Base-by-base conservation (phyloP, 768 basidiomycete genomes). In the Holtermanniella nyarrowii region DNA sequence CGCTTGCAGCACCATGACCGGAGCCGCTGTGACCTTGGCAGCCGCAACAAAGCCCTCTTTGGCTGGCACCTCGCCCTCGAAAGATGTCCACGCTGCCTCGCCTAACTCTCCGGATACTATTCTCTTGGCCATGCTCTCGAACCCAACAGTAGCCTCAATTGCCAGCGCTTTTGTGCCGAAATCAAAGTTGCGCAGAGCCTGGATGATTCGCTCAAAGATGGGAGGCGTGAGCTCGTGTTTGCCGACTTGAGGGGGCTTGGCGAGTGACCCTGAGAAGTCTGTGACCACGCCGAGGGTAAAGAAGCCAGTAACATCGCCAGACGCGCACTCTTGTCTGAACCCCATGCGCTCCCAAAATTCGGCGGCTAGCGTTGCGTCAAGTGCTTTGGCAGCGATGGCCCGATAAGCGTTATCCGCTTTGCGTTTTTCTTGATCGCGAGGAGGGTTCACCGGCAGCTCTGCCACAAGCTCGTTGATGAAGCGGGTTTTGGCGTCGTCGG, bases 311-410 rank as follows among this genome's bases (percentile, higher is more conserved):
- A 93, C 80, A 1, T 86, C 85, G 1, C 91, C 90, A 27, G 83
- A 79, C 42, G 85, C 78, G 65, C 93, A 96, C 72, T 99, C 95
- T 66, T 96, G 93, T 23, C 95, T 79, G 71, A 86, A 93, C 39
- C 84, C 88, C 85, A 99, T 90, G 14, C 89, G 79, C 72, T 95
- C 90, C 91, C 93, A 99, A 71, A 91, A 99, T 65, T 95, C 91
- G 39, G 84, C 84, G 37, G 79, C 61, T 0, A 74, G 72, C 5
- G 52, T 83, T 55, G 74, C 78, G 14, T 67, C 74, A 48, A 87
- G 74, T 61, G 82, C 80, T 63, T 57, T 64, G 69, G 59, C 55
- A 2, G 61, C 50, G 11, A 37, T 22, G 52, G 48, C 31, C 16
- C 57, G 39, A 23, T 52, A 13, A 2, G 12, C 20, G 11, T 42